Base-by-base conservation (phyloP, 1,139 yeast species). In the Hansenula sp. region DNA sequence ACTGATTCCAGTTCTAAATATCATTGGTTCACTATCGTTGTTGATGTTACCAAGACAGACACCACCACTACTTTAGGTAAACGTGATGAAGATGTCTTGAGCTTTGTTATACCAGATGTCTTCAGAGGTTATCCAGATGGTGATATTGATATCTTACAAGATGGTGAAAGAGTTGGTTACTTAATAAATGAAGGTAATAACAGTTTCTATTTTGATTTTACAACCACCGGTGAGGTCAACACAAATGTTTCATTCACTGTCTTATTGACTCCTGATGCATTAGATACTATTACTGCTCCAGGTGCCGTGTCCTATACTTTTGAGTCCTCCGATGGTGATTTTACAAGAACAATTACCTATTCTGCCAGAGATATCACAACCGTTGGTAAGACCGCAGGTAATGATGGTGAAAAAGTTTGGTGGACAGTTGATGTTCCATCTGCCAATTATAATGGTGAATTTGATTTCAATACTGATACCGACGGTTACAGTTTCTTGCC, bases 81-180 rank as follows among this genome's bases (percentile, higher is more conserved):
- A 24, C 26, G 26, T 24, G 31, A 31, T 14, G 34, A 38, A 10
- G 48, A 45, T 20, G 32, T 40, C 19, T 32, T 37, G 10, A 43
- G 43, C 42, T 43, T 45, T 35, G 40, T 40, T 24, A 28, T 40
- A 19, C 48, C 48, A 36, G 36, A 36, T 13, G 35, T 32, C 11
- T 41, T 45, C 36, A 39, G 32, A 8, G 36, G 34, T 5, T 37
- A 37, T 43, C 46, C 44, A 32, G 39, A 37, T 25, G 24, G 45
- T 19, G 40, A 38, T n/a, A 39, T 43, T 31, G 37, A 34, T 20
- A 39, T 41, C 32, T n/a, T 41, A 34, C 42, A 34, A 34, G 24
- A 34, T 14, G 37, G 37, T 27, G 20, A 27, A 19, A 16, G 16
- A 11, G 31, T 34, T 14, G 48, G 48, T 40, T 26, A 42, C 20